Evolutionary conservation across 2,329 filamentous ascomycete genomes (phyloP).

Genomic region (Didymella lethalis): DNA sequence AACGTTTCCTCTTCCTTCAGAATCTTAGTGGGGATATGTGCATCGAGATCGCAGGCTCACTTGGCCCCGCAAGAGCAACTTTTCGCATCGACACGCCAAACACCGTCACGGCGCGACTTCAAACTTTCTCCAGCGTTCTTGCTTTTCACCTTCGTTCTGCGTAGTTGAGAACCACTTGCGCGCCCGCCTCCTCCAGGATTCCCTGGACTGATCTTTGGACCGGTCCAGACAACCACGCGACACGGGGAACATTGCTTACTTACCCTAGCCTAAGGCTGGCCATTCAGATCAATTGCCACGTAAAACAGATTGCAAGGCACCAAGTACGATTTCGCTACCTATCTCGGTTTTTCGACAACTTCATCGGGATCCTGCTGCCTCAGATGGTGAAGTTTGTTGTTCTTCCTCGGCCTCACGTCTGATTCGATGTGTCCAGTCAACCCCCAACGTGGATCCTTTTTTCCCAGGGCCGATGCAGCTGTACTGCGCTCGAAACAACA

Average conservation of each 20-base stretch:
- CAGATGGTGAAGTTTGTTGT: conserved; percentile 9
- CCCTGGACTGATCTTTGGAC: conserved; percentile 9
- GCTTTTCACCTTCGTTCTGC: neutral
- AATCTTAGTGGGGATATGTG: neutral
- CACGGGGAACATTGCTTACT: conserved; percentile 13
- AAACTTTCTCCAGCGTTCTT: neutral
- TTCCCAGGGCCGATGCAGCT: conserved; percentile 39
- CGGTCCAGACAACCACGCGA: conserved; percentile 19
- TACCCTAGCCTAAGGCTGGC: conserved; percentile 2
- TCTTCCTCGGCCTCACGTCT: neutral
- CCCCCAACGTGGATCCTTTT: conserved; percentile 30
- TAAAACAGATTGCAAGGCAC: neutral
- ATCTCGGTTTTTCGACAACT: neutral
- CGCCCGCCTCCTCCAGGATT: neutral
- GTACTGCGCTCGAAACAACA: conserved; percentile 33
- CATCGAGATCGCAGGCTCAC: conserved; percentile 16
- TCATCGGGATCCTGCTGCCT: conserved; percentile 8
- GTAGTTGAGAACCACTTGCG: conserved; percentile 1
- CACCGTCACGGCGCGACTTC: neutral
- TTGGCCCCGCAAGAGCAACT: conserved; percentile 18
- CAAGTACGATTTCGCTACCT: neutral
- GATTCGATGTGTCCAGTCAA: conserved; percentile 24
- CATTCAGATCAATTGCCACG: conserved; percentile 4
- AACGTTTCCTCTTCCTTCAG: neutral
- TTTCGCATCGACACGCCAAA: conserved; percentile 10